phyloP scores from a whole-genome alignment of 2,329 filamentous ascomycete species.

The Pyrenophora seminiperda region DNA sequence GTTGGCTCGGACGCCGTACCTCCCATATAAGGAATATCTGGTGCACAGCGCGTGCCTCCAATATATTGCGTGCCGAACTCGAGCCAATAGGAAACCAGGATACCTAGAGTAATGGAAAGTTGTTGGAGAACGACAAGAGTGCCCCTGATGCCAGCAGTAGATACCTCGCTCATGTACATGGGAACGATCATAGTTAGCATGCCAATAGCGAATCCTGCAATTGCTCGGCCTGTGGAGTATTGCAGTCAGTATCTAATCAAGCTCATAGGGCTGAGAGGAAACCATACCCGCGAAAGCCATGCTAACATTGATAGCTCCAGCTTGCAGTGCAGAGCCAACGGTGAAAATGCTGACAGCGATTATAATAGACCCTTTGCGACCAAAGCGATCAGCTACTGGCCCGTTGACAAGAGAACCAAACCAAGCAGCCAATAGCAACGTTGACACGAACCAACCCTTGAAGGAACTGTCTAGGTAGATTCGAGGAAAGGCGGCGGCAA shows the following conservation, averaged over 20 bases:
- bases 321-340: constrained; percentile 25
- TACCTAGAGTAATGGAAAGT: constrained; percentile 28
- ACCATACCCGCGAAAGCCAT: constrained; percentile 25
- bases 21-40: constrained; percentile 54
- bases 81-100: constrained; percentile 29
- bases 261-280: accelerated
- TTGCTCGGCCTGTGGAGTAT: constrained; percentile 18
- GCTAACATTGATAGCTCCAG: constrained; percentile 23
- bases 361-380: constrained; percentile 27
- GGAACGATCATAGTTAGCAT: constrained; percentile 32
- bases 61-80: constrained; percentile 31
- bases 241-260: neutral
- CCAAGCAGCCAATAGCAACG: constrained; percentile 26
- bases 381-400: constrained; percentile 28
- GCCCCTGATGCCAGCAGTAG: constrained; percentile 26
- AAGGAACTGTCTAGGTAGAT: constrained; percentile 26
- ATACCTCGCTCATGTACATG: constrained; percentile 33
- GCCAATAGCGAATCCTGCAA: constrained; percentile 28
- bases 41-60: constrained; percentile 50
- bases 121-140: constrained; percentile 29
- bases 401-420: constrained; percentile 32
- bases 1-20: constrained; percentile 45
- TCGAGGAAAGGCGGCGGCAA: constrained; percentile 27
- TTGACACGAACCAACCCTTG: constrained; percentile 32
- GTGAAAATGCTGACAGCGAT: constrained; percentile 30